These are phyloP conservation scores for Albifimbria verrucaria DNA, from an alignment of 2,329 filamentous ascomycete genomes.

Conservation along the genomic window DNA sequence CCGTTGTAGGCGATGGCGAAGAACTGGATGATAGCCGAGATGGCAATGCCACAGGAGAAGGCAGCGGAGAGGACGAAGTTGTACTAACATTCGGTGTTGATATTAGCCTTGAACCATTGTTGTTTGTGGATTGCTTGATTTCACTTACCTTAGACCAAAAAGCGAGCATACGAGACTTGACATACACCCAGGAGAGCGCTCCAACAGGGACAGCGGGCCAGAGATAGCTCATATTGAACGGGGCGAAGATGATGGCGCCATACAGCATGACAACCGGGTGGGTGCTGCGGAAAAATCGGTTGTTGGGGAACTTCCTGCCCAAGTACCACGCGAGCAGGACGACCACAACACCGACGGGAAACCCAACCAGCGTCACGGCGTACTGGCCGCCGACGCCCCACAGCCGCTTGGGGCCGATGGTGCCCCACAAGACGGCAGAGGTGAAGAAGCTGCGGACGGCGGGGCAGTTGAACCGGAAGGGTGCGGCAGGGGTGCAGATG, in stretches of 20 bases:
- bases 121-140: too few species aligned
- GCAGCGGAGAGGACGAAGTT: constrained; percentile 47
- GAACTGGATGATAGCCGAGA: constrained; percentile 45
- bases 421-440: constrained; percentile 38
- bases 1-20: constrained; percentile 40
- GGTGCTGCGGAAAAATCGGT: constrained; percentile 31
- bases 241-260: constrained; percentile 37
- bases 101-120: too few species aligned
- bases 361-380: constrained; percentile 31
- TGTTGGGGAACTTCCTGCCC: constrained; percentile 28
- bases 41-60: constrained; percentile 40
- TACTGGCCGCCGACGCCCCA: constrained; percentile 34
- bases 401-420: constrained; percentile 33
- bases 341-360: constrained; percentile 33
- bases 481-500: constrained; percentile 34
- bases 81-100: constrained; percentile 28
- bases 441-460: constrained; percentile 35
- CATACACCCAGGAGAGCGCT: constrained; percentile 45
- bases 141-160: constrained; percentile 43
- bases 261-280: constrained; percentile 40
- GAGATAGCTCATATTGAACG: constrained; percentile 43
- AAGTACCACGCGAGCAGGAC: constrained; percentile 34
- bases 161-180: constrained; percentile 39
- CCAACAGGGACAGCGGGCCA: constrained; percentile 45
- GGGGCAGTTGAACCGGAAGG: constrained; percentile 34